A percentile compares a stretch with the other conserved stretches of the same genome.
Evolutionary conservation across 306 rosid species (phyloP).

Genomic region (Dalbergia cochinchinensis): DNA sequence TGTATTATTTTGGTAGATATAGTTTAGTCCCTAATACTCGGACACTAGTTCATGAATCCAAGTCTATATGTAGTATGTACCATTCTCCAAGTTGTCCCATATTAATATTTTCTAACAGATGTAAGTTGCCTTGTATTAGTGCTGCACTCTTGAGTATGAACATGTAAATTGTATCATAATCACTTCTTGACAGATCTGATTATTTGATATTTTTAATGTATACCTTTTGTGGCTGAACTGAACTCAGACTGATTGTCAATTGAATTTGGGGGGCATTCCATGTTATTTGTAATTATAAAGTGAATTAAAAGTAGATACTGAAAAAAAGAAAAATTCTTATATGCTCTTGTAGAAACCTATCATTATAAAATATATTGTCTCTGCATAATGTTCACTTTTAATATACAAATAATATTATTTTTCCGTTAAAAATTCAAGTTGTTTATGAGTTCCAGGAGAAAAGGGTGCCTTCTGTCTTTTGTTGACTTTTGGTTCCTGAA

Average conservation of each 20-base stretch:
- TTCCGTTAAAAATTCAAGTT: too few relatives aligned
- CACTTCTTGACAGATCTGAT: neutral
- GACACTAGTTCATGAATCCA: constrained; percentile 2
- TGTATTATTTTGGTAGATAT: constrained; percentile 10
- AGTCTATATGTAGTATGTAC: neutral
- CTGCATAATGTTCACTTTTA: too few relatives aligned
- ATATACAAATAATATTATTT: too few relatives aligned
- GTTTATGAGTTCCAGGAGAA: constrained; percentile 12
- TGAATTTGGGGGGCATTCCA: constrained; percentile 37
- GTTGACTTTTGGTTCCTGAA: constrained; percentile 48
- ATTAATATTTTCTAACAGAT: neutral
- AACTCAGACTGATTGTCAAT: constrained; percentile 35
- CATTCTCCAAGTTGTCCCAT: constrained; percentile 21
- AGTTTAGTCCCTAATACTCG: neutral
- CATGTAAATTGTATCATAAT: constrained; percentile 26
- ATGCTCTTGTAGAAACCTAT: too few relatives aligned
- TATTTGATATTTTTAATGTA: constrained; percentile 37
- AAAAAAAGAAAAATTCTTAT: too few relatives aligned
- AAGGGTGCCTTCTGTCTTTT: constrained; percentile 39
- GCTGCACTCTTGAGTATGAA: constrained; percentile 43
- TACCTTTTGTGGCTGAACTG: constrained; percentile 41
- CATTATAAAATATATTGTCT: too few relatives aligned
- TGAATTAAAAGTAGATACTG: too few relatives aligned
- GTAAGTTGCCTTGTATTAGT: constrained; percentile 40
- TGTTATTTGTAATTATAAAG: too few relatives aligned